Evolutionary conservation across 164 flowering plant genomes (phyloP), one percentile per base, ranked within the genome.

Genomic region (Paratinospora sagittata): DNA sequence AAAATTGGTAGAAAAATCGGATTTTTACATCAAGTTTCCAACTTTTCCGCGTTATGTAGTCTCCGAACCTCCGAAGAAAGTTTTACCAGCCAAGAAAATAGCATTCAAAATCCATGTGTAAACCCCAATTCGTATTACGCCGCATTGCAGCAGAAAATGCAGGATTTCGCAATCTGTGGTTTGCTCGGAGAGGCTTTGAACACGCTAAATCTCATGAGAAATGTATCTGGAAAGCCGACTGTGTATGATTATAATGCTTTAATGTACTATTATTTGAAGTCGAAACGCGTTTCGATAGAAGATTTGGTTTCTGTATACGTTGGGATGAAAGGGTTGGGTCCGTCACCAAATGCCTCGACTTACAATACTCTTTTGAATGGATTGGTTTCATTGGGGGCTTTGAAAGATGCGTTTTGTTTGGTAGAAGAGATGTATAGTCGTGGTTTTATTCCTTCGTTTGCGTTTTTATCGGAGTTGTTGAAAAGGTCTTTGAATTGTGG

Each of bases 161-260:
- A 66, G 63, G 66, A 27, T 24, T 70, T 49, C 57, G 89, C 87
- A 3, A 2, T 67, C 17, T 75, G 78, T 4, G 89, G 87, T 55
- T 47, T 65, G 26, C n/a, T 77, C 14, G 12, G 14, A 33, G 75
- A 77, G 72, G 82, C 87, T 37, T 57, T 76, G 43, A 74, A 76
- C 23, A 57, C 74, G 27, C 75, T 87, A 60, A 74, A 74, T 76
- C 71, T 63, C 47, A 82, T 85, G 82, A 76, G 63, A 47, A 36
- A 45, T 26, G 27, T 81, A 8, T 33, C 62, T 8, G 85, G 82
- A 10, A 84, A 76, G 47, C 86, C 87, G 0, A 78, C 81, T 47
- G 82, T 82, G 10, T 43, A 74, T 68, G 86, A 86, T 65, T 83
- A 78, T 23, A 86, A 86, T 80, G 69, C 84, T 27, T 73, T 86